Conservation (phyloP, 331 rosid genomes). For the Dryas integrifolia region DNA sequence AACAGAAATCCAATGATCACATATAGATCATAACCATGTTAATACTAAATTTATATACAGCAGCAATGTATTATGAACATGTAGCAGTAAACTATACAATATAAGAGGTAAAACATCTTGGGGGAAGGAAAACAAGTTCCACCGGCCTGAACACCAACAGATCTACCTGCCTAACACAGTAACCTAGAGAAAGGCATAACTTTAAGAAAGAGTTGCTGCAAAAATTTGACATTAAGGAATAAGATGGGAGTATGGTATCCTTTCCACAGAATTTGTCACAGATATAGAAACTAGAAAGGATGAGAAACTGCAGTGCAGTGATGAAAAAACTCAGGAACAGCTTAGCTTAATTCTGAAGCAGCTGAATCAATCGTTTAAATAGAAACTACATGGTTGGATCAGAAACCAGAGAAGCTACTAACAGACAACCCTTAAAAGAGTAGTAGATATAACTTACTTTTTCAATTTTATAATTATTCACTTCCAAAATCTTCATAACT, state of each 20-base stretch:
- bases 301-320: background rate
- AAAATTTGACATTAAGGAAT: background rate
- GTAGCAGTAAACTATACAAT: background rate
- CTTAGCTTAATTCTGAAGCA: background rate
- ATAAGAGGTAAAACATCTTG: background rate
- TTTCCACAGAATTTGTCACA: background rate
- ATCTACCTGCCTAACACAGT: background rate
- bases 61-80: background rate
- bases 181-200: too few relatives aligned
- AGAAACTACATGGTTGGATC: background rate
- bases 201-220: too few relatives aligned
- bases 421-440: background rate
- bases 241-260: background rate
- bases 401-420: background rate
- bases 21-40: background rate
- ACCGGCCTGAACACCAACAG: background rate
- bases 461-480: constrained; percentile 30
- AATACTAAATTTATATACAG: background rate
- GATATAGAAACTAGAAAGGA: background rate
- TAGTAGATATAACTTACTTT: constrained; percentile 1
- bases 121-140: background rate
- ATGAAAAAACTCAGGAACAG: too few relatives aligned
- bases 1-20: background rate
- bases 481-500: constrained; percentile 56
- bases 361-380: background rate